Percentiles rank a stretch among this genome's conserved stretches.
phyloP scores from a whole-genome alignment of 169 alveolate species.

The Cryptosporidium baileyi region DNA sequence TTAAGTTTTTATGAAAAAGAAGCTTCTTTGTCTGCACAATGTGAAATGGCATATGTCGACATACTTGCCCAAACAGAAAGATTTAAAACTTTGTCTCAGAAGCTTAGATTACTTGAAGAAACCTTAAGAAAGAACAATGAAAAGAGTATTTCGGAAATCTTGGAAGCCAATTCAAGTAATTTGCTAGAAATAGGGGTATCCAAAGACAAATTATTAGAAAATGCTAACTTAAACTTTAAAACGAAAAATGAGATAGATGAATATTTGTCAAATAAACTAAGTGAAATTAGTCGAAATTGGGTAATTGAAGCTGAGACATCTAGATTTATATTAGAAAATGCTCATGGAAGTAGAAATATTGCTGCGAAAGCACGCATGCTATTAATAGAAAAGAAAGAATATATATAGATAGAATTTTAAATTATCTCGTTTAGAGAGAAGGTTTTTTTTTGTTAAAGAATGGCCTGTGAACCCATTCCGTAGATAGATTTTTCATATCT shows the following conservation, averaged over 20 bases:
- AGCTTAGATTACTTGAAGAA: constrained; percentile 12
- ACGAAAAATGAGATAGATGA: neutral
- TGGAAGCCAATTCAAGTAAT: neutral
- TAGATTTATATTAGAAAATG: constrained; percentile 29
- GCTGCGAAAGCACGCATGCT: constrained; percentile 46
- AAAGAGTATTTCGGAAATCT: constrained; percentile 22
- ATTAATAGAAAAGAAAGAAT: constrained; percentile 17
- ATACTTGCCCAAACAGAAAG: constrained; percentile 46
- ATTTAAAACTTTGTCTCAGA: neutral
- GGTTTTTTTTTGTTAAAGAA: constrained; percentile 92
- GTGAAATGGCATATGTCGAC: constrained; percentile 67
- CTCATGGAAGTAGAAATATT: constrained; percentile 36
- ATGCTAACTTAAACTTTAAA: neutral
- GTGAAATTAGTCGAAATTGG: constrained; percentile 40
- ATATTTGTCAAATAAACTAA: neutral
- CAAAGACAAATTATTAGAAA: neutral
- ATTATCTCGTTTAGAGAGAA: neutral
- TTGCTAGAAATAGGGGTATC: constrained; percentile 18
- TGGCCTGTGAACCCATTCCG: constrained; percentile 97
- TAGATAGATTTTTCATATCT: constrained; percentile 94
- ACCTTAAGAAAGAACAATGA: constrained; percentile 2
- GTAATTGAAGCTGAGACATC: constrained; percentile 58
- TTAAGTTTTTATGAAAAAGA: neutral
- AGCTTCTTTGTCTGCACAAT: constrained; percentile 61
- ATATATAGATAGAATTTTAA: neutral